Base-by-base conservation (phyloP, 352 stramenopile species). In the Lagenidium giganteum region DNA sequence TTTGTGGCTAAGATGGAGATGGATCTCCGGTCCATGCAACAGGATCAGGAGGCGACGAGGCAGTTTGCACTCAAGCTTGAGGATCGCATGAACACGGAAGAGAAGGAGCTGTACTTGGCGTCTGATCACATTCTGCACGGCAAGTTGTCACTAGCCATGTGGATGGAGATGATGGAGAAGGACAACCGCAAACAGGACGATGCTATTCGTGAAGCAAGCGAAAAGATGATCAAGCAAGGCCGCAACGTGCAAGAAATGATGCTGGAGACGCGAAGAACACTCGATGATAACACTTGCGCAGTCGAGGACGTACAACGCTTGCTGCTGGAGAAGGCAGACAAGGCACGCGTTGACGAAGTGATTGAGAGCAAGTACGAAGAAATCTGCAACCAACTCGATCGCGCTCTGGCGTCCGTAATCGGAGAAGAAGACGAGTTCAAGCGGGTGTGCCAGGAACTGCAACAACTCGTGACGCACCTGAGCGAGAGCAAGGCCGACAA, bases 301-400 rank as follows among this genome's bases (percentile, higher is more conserved):
- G 79, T 93, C 1, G 81, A 91, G 42, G 81, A 90, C 42, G 81
- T 93, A 12, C 81, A 93, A 49, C 64, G 79, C 0, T 31, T 87
- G 50, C 53, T 93, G 22, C 51, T 91, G 31, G 66, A 87, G 21
- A 93, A 93, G 43, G 81, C 79, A 0, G 81, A 94, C 39, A 62
- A 71, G 16, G 79, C 78, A 16, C 84, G 87, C 14, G 71, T 96
- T 45, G 82, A 96, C 52, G 75, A 92, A 44, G 77, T 88, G 21
- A 93, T 96, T 28, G 86, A 95, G 54, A 70, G 70, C 36, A 94
- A 95, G 54, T 96, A 95, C 62, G 83, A 95, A 51, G 82, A 94
- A 60, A 95, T 96, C 33, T 95, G 89, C 49, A 91, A 95, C 52
- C 86, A 96, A 40, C 55, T 96, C 12, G 83, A 96, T 53, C 91